These are phyloP conservation scores for Talaromyces marneffei DNA, from an alignment of 2,329 filamentous ascomycete genomes.

Conservation along the genomic window DNA sequence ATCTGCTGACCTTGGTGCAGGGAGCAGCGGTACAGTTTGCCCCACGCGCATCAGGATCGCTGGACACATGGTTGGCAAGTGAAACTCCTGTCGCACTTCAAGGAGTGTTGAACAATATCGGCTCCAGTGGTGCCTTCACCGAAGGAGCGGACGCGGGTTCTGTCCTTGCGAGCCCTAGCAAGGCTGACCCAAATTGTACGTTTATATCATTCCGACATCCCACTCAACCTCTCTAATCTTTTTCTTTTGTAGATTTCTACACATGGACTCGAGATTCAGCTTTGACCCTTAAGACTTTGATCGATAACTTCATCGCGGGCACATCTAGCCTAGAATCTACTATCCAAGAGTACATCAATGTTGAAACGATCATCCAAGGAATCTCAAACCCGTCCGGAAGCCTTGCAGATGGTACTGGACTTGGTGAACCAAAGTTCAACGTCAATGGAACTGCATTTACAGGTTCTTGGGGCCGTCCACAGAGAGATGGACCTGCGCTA, in stretches of 20 bases:
- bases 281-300: constrained; percentile 62
- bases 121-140: constrained; percentile 46
- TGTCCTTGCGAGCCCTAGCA: constrained; percentile 55
- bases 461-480: constrained; percentile 67
- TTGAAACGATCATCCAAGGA: constrained; percentile 60
- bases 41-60: constrained; percentile 16
- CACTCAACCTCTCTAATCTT: not conserved
- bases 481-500: constrained; percentile 46
- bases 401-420: constrained; percentile 40
- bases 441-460: constrained; percentile 59
- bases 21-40: not conserved
- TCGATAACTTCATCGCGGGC: constrained; percentile 62
- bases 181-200: constrained; percentile 49
- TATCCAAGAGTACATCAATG: constrained; percentile 62
- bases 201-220: not conserved
- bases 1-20: constrained; percentile 14
- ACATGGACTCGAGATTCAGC: constrained; percentile 75
- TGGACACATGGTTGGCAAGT: constrained; percentile 36
- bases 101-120: constrained; percentile 52
- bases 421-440: constrained; percentile 69
- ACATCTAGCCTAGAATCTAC: constrained; percentile 48
- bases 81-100: constrained; percentile 49
- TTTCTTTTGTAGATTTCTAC: constrained; percentile 56
- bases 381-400: constrained; percentile 63
- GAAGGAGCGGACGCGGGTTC: constrained; percentile 47